A percentile compares a stretch with the other conserved stretches of the same genome.
Conservation (phyloP, 2,329 filamentous ascomycete genomes). For the Xylariaceae sp. region DNA sequence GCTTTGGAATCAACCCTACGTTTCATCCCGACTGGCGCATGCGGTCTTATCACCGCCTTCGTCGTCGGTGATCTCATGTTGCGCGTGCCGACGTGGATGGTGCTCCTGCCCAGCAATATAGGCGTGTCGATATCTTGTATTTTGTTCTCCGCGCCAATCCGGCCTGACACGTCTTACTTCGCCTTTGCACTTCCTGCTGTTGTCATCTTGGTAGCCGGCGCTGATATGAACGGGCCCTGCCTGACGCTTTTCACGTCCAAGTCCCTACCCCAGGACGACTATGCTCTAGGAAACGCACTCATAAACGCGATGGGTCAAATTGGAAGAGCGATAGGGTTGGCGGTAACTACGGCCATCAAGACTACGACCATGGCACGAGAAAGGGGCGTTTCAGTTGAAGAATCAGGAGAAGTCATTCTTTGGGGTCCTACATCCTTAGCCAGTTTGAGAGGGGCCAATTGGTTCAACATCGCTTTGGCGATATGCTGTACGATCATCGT, state of each 20-base stretch:
- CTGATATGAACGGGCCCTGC: slow-evolving; percentile 68
- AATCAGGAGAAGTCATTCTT: slow-evolving; percentile 44
- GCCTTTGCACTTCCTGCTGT: slow-evolving; percentile 69
- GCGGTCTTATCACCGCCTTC: slow-evolving; percentile 60
- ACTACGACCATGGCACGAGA: slow-evolving; percentile 60
- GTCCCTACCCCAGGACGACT: slow-evolving; percentile 63
- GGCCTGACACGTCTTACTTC: slow-evolving; percentile 64
- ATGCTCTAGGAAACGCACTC: slow-evolving; percentile 68
- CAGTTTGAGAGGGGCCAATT: slow-evolving; percentile 53
- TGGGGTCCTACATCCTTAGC: slow-evolving; percentile 51
- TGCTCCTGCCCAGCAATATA: slow-evolving; percentile 61
- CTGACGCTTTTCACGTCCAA: slow-evolving; percentile 68
- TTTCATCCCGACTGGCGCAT: slow-evolving; percentile 67
- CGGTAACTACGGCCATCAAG: slow-evolving; percentile 66
- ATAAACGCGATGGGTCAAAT: slow-evolving; percentile 69
- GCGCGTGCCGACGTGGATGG: slow-evolving; percentile 58
- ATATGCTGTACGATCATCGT: slow-evolving; percentile 48
- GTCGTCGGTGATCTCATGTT: slow-evolving; percentile 59
- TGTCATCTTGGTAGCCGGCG: slow-evolving; percentile 65
- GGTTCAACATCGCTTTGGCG: slow-evolving; percentile 55
- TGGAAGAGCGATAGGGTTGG: slow-evolving; percentile 66
- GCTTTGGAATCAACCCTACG: slow-evolving; percentile 69
- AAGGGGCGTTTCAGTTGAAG: slow-evolving; percentile 46
- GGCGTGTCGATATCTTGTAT: slow-evolving; percentile 58
- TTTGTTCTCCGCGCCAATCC: slow-evolving; percentile 66